Evolutionary conservation across 2,329 filamentous ascomycete genomes (phyloP), one percentile per base, ranked within the genome.

Genomic region (Coniochaeta pulveracea): DNA sequence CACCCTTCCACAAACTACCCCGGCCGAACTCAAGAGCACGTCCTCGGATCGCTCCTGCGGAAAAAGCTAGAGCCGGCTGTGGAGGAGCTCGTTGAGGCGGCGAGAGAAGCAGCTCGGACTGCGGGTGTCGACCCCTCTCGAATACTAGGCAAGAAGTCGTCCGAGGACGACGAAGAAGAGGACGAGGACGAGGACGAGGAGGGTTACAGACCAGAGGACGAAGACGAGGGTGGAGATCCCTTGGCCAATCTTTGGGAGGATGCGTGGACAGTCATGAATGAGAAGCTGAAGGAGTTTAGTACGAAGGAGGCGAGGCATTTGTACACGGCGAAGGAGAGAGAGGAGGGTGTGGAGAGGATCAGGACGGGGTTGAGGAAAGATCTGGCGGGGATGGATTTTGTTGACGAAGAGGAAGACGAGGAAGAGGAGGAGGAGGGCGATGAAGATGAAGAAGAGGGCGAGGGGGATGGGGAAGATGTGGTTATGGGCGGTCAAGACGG

Each of bases 61-160:
- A 93, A 91, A 57, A 91, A 91, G 52, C 68, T 86, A 31, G 85
- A 91, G 43, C 83, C 84, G 0, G 67, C 73, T 16, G 76, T 86
- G 12, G 82, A 88, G 50, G 74, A 77, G 36, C 78, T 80, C 58
- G 76, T 89, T 17, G 70, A 75, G 15, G 61, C 75, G 33, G 80
- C 76, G 1, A 69, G 72, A 22, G 63, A 63, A 37, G 60, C 61
- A 18, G 62, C 63, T 10, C 49, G 46, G 9, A 43, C 44, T 7
- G 46, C 45, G 7, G 54, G 55, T 7, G 38, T 58, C 15, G 48
- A 51, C 5, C 37, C 39, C 4, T n/a, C n/a, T n/a, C n/a, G n/a
- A n/a, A n/a, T 23, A n/a, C 8, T 23, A n/a, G 41, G 33, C 31
- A 35, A 30, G 21, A 37, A 39, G 33, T 37, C 33, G 35, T 43